These are phyloP conservation scores for Hyphodiscus hymeniophilus DNA, from an alignment of 495 filamentous ascomycete species.

Conservation along the genomic window DNA sequence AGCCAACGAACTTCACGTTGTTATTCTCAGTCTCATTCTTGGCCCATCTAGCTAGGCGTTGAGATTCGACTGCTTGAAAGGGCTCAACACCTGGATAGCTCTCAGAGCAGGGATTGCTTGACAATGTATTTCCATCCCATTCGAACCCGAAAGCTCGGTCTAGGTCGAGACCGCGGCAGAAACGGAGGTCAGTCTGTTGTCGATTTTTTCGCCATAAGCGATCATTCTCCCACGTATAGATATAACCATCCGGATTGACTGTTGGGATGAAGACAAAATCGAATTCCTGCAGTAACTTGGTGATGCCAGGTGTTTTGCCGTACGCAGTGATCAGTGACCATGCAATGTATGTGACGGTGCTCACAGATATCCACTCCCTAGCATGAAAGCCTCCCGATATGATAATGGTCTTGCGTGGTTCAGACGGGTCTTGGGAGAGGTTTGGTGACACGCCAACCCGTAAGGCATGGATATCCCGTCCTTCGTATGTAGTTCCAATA, in stretches of 20 bases:
- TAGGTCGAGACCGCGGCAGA: conserved; percentile 83
- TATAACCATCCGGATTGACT: conserved; percentile 89
- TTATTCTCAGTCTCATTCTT: conserved; percentile 69
- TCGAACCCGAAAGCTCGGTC: conserved; percentile 79
- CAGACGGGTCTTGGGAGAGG: conserved; percentile 28
- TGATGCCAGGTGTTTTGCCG: conserved; percentile 57
- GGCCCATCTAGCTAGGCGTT: conserved; percentile 72
- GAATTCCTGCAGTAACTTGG: conserved; percentile 67
- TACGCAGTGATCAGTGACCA: conserved; percentile 83
- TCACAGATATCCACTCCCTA: conserved; percentile 92
- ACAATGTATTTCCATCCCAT: conserved; percentile 63
- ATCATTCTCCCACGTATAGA: conserved; percentile 86
- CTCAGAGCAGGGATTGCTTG: conserved; percentile 83
- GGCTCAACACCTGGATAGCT: conserved; percentile 77
- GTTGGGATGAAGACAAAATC: conserved; percentile 88
- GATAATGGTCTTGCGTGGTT: conserved; percentile 66
- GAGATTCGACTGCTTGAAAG: conserved; percentile 78
- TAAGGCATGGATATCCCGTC: conserved; percentile 73
- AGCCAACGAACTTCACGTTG: conserved; percentile 64
- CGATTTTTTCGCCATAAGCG: conserved; percentile 94
- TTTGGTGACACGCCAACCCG: conserved; percentile 61
- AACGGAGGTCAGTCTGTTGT: conserved; percentile 71
- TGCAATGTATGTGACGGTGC: conserved; percentile 82
- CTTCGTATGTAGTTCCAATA: conserved; percentile 77
- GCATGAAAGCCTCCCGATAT: conserved; percentile 82